These are phyloP conservation scores for Bonia amplexicaulis DNA, from an alignment of 176 grass and related monocot species.

Conservation along the genomic window DNA sequence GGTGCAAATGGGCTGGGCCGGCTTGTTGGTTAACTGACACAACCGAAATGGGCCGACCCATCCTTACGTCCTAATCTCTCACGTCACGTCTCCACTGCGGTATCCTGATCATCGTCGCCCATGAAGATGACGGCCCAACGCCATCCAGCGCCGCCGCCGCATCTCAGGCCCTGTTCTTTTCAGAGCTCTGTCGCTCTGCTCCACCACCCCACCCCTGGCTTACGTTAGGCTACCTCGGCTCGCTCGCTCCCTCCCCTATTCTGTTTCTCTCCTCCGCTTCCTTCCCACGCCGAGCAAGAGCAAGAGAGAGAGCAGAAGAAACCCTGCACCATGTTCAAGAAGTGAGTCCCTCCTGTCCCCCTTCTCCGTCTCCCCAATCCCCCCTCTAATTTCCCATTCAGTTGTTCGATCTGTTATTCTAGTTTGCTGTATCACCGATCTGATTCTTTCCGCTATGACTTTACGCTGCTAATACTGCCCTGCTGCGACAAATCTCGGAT, in stretches of 20 bases:
- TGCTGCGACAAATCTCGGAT: background rate
- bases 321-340: slow-evolving; percentile 49
- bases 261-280: too few species aligned
- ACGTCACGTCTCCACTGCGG: too few species aligned
- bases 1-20: too few species aligned
- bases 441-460: background rate
- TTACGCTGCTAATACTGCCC: background rate
- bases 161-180: too few species aligned
- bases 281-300: background rate
- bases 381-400: background rate
- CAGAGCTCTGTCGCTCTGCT: too few species aligned
- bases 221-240: background rate
- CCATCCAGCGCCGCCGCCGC: too few species aligned
- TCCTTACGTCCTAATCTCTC: too few species aligned
- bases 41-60: too few species aligned
- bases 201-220: too few species aligned
- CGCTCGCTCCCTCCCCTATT: background rate
- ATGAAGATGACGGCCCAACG: too few species aligned
- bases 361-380: background rate
- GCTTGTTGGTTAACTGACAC: too few species aligned
- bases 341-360: slow-evolving; percentile 27
- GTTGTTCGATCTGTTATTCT: background rate
- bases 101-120: too few species aligned
- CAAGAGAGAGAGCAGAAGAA: background rate
- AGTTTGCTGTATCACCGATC: background rate